These are phyloP conservation scores for Trichoderma oligosporum DNA, from an alignment of 2,329 filamentous ascomycete species.

Conservation along the genomic window DNA sequence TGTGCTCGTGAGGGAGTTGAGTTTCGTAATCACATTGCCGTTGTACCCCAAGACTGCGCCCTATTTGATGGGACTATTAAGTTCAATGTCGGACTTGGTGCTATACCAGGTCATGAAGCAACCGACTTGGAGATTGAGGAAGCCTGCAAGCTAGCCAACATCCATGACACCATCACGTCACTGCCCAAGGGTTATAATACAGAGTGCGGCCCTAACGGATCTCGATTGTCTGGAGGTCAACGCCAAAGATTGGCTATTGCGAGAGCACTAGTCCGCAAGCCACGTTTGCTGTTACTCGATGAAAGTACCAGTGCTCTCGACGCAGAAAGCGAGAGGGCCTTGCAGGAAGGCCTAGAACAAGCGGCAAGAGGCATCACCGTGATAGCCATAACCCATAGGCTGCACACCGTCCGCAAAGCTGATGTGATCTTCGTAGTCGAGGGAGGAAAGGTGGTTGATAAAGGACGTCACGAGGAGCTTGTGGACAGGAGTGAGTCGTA, in stretches of 20 bases:
- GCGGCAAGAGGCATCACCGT: constrained; percentile 53
- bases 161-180: constrained; percentile 62
- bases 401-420: constrained; percentile 54
- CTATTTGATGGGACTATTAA: constrained; percentile 54
- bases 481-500: constrained; percentile 52
- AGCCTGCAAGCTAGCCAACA: constrained; percentile 64
- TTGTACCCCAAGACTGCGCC: constrained; percentile 57
- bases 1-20: constrained; percentile 38
- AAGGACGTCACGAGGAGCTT: constrained; percentile 52
- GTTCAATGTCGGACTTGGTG: constrained; percentile 55
- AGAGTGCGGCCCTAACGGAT: constrained; percentile 66
- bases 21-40: constrained; percentile 51
- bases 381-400: constrained; percentile 55
- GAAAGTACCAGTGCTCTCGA: constrained; percentile 80
- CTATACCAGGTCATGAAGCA: constrained; percentile 51
- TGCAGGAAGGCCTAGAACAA: constrained; percentile 63
- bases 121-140: constrained; percentile 60
- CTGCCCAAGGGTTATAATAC: constrained; percentile 65
- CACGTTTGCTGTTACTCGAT: constrained; percentile 71
- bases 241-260: constrained; percentile 76
- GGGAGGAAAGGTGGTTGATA: constrained; percentile 49
- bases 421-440: constrained; percentile 58
- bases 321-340: constrained; percentile 60
- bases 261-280: constrained; percentile 67
- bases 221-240: constrained; percentile 73